Percentiles rank a stretch among this genome's conserved stretches.
Evolutionary conservation across 129 eudicot genomes (phyloP).

Genomic region (Escallonia rubra): DNA sequence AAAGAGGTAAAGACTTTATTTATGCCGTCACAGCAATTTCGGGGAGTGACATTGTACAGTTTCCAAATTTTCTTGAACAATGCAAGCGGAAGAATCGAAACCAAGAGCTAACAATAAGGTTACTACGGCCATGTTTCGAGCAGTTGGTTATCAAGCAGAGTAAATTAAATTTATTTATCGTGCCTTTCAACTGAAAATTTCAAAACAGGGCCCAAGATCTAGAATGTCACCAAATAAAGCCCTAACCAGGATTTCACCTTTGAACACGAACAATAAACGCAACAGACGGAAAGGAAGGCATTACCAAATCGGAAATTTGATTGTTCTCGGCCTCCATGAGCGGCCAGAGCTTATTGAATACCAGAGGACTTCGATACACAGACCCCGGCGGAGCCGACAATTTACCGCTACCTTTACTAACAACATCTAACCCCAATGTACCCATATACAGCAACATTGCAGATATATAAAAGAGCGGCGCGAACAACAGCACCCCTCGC

Average conservation of each 20-base stretch:
- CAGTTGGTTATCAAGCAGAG: too few species aligned
- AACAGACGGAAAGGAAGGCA: background rate
- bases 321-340: slow-evolving; percentile 69
- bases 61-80: too few species aligned
- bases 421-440: slow-evolving; percentile 59
- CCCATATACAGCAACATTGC: slow-evolving; percentile 98
- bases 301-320: slow-evolving; percentile 50
- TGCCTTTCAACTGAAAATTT: too few species aligned
- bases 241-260: background rate
- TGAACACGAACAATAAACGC: too few species aligned
- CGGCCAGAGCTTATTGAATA: slow-evolving; percentile 79
- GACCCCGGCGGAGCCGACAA: slow-evolving; percentile 57
- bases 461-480: slow-evolving; percentile 79
- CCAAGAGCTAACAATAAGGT: too few species aligned
- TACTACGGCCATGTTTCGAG: too few species aligned
- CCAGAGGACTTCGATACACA: slow-evolving; percentile 76
- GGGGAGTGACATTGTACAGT: too few species aligned
- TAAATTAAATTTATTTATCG: too few species aligned
- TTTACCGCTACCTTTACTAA: slow-evolving; percentile 15
- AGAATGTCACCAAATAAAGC: background rate
- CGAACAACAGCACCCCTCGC: slow-evolving; percentile 80
- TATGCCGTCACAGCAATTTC: too few species aligned
- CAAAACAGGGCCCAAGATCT: too few species aligned
- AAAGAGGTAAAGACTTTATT: too few species aligned
- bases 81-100: too few species aligned